A percentile compares a stretch with the other conserved stretches of the same genome.
Conservation (phyloP, 176 grass and related monocot species). For the Zizania latifolia region DNA sequence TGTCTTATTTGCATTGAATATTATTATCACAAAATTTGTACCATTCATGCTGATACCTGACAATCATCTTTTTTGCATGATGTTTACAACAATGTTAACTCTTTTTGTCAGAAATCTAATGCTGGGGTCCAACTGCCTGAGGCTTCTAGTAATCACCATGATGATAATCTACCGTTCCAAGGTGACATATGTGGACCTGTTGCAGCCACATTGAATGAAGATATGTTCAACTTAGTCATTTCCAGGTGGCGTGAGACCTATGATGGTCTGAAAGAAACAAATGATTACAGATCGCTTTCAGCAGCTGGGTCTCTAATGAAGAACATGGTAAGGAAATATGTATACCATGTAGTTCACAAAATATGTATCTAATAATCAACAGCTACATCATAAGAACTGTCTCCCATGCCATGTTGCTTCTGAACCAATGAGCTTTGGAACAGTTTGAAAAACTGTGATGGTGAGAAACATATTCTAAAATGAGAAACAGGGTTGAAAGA, state of each 20-base stretch:
- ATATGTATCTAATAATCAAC: not conserved
- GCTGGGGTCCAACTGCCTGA: constrained; percentile 29
- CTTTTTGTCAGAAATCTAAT: constrained; percentile 51
- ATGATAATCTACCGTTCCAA: constrained; percentile 38
- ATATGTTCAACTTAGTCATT: constrained; percentile 89
- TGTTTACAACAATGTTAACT: constrained; percentile 18
- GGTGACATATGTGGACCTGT: constrained; percentile 89
- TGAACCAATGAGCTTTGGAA: not conserved
- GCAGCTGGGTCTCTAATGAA: constrained; percentile 82
- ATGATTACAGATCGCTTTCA: constrained; percentile 82
- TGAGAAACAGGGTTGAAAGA: not conserved
- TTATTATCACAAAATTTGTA: not conserved
- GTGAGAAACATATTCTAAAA: not conserved
- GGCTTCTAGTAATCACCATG: constrained; percentile 33
- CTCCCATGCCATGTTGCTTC: constrained; percentile 14
- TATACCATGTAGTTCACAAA: too few relatives aligned
- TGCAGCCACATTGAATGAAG: constrained; percentile 78
- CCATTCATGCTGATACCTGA: not conserved
- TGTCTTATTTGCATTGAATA: constrained; percentile 16
- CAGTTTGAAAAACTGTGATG: not conserved
- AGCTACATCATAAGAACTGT: not conserved
- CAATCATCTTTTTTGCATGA: not conserved
- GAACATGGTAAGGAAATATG: constrained; percentile 60
- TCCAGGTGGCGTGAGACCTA: constrained; percentile 73
- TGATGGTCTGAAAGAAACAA: constrained; percentile 74